Evolutionary conservation across 768 basidiomycete species (phyloP).

Genomic region (Tulasnella sp.): DNA sequence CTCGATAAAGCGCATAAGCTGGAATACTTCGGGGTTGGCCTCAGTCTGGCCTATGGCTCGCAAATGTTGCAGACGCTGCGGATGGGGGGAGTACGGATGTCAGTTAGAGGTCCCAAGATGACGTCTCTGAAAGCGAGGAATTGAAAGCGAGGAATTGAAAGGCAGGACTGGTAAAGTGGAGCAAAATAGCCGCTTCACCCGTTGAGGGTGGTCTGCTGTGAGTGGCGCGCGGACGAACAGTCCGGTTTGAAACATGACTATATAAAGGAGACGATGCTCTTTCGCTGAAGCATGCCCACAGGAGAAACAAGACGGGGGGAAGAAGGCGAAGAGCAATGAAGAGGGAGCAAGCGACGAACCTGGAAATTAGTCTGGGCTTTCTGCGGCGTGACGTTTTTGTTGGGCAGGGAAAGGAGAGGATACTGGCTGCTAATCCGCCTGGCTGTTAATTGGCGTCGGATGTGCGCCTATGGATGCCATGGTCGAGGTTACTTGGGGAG

Average conservation of each 20-base stretch:
- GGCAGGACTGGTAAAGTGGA: background rate
- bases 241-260: background rate
- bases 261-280: background rate
- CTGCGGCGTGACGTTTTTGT: background rate
- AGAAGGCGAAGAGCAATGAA: background rate
- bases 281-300: background rate
- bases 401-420: slow-evolving; percentile 8
- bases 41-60: slow-evolving; percentile 1
- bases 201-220: no score
- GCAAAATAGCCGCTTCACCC: no score
- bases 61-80: background rate
- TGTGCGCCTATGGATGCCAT: background rate
- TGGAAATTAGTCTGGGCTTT: background rate
- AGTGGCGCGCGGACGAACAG: no score
- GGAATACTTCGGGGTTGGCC: slow-evolving; percentile 1
- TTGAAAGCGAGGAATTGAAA: background rate
- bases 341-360: background rate
- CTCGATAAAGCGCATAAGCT: slow-evolving; percentile 3
- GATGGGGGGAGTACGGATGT: background rate
- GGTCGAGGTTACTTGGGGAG: background rate
- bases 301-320: background rate
- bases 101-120: background rate
- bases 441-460: background rate
- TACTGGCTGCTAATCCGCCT: background rate
- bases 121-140: background rate